These are phyloP conservation scores for Suillus alpinus DNA, from an alignment of 768 basidiomycete species.

Conservation along the genomic window DNA sequence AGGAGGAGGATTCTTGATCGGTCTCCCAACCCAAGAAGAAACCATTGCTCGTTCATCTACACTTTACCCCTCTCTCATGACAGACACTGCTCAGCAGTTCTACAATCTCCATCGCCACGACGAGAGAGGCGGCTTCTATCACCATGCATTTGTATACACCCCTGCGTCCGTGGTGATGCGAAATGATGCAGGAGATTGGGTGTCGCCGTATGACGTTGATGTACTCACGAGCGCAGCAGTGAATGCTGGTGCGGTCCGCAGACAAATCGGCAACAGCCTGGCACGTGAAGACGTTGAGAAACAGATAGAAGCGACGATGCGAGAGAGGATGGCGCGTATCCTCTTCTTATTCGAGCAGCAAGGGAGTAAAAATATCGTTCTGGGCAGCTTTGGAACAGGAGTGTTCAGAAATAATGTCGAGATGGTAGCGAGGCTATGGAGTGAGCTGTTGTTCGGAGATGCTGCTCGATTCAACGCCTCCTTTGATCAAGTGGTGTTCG, in stretches of 20 bases:
- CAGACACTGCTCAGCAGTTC: conserved; percentile 47
- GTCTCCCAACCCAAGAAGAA: conserved; percentile 72
- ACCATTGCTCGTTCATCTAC: conserved; percentile 67
- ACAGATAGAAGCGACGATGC: conserved; percentile 51
- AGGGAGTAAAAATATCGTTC: conserved; percentile 50
- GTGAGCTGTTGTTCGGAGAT: conserved; percentile 30
- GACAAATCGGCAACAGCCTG: conserved; percentile 10
- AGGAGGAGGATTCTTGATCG: conserved; percentile 65
- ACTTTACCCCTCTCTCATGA: conserved; percentile 54
- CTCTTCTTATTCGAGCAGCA: conserved; percentile 57
- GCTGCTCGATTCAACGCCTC: conserved; percentile 33
- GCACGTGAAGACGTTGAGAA: conserved; percentile 14
- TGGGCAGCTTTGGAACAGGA: conserved; percentile 74
- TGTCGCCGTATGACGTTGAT: conserved; percentile 51
- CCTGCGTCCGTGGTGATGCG: conserved; percentile 55
- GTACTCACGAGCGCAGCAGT: conserved; percentile 68
- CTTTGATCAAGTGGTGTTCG: conserved; percentile 41
- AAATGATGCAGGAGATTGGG: conserved; percentile 51
- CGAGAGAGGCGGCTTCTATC: conserved; percentile 50
- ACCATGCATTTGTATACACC: conserved; percentile 69
- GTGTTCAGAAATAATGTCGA: conserved; percentile 44
- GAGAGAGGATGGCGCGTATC: conserved; percentile 61
- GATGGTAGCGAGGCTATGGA: conserved; percentile 39
- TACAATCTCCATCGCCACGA: conserved; percentile 48
- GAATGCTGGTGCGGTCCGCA: conserved; percentile 50